Evolutionary conservation across 306 rosid species (phyloP).

Genomic region (Acacia crassicarpa): DNA sequence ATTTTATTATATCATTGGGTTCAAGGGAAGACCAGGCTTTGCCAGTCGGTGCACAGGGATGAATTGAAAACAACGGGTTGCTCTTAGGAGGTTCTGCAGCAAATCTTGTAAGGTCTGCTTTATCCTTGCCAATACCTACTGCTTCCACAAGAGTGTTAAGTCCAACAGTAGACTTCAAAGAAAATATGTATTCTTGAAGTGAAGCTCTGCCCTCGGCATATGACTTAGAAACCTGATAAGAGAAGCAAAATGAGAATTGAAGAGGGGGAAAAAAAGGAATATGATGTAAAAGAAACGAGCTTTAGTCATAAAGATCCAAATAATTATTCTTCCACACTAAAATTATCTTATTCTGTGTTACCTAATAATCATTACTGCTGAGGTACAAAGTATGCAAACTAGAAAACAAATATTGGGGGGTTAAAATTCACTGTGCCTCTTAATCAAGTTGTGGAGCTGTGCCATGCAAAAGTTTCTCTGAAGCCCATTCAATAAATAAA

Average conservation of each 20-base stretch:
- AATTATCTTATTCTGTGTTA: not conserved
- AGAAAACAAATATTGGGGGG: not conserved
- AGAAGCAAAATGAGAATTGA: constrained; percentile 27
- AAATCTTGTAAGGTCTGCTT: constrained; percentile 69
- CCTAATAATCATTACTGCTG: not conserved
- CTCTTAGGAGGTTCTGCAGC: constrained; percentile 54
- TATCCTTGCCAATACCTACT: constrained; percentile 68
- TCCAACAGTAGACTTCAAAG: constrained; percentile 65
- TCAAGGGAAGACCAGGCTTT: constrained; percentile 69
- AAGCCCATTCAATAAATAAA: not conserved
- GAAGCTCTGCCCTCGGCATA: constrained; percentile 60
- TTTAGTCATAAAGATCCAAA: constrained; percentile 26
- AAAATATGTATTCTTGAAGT: constrained; percentile 62
- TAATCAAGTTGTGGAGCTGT: not conserved
- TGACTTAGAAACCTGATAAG: constrained; percentile 59
- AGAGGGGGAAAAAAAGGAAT: constrained; percentile 7
- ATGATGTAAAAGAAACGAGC: not conserved
- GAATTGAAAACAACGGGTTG: constrained; percentile 32
- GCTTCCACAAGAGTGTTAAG: constrained; percentile 66
- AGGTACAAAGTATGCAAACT: not conserved
- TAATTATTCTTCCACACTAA: not conserved
- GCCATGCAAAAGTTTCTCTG: not conserved
- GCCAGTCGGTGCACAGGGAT: constrained; percentile 43
- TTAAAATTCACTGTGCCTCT: not conserved
- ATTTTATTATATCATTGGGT: constrained; percentile 54